These are phyloP conservation scores for Penicillium sp. DNA, from an alignment of 2,329 filamentous ascomycete genomes.

Conservation along the genomic window DNA sequence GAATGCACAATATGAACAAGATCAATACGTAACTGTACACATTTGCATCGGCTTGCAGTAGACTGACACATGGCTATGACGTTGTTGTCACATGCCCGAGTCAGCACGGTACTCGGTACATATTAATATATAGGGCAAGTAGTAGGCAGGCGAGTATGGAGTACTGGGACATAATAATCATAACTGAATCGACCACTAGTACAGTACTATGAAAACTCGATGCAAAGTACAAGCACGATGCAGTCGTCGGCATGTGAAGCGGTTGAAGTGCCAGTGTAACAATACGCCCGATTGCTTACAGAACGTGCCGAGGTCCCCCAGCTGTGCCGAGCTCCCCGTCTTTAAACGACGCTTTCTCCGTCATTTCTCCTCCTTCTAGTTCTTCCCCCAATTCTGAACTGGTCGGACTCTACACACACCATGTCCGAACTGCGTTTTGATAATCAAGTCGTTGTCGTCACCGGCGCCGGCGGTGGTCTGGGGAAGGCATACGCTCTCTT, in stretches of 20 bases:
- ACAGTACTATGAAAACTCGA: background rate
- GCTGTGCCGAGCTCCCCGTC: slow-evolving; percentile 29
- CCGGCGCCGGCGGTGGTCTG: slow-evolving; percentile 76
- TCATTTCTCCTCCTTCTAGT: slow-evolving; percentile 9
- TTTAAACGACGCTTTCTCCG: slow-evolving; percentile 27
- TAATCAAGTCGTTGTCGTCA: slow-evolving; percentile 83
- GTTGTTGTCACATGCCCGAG: slow-evolving; percentile 24
- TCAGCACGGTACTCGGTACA: slow-evolving; percentile 35
- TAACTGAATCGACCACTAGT: background rate
- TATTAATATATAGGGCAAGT: background rate
- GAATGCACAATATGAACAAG: background rate
- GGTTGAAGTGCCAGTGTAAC: slow-evolving; percentile 25
- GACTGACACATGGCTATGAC: slow-evolving; percentile 20
- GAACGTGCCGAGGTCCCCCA: slow-evolving; percentile 34
- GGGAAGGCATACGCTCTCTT: slow-evolving; percentile 81
- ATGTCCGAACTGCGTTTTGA: slow-evolving; percentile 78
- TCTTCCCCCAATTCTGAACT: slow-evolving; percentile 17
- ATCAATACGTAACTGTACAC: background rate
- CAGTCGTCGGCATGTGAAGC: slow-evolving; percentile 35
- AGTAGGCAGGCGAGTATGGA: background rate
- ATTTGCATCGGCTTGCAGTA: background rate
- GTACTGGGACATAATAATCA: background rate
- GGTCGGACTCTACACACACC: slow-evolving; percentile 16
- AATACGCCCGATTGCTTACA: slow-evolving; percentile 16
- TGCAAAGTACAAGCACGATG: background rate